Evolutionary conservation across 1,139 yeast genomes (phyloP).

Genomic region (Meyerozyma guilliermondii): DNA sequence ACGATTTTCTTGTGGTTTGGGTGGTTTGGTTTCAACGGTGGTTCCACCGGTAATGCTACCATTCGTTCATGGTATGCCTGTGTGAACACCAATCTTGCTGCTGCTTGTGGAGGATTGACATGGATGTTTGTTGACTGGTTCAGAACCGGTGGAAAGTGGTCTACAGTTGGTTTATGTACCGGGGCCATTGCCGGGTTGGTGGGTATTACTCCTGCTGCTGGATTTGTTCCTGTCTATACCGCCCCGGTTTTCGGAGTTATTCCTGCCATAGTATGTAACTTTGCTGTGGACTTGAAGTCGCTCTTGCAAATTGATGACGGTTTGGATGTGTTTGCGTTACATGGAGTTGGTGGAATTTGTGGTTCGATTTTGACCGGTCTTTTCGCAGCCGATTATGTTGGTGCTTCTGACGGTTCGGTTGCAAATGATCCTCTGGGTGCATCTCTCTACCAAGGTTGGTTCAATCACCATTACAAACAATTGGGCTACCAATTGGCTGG

Average conservation of each 20-base stretch:
- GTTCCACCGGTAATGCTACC: slow-evolving; percentile 88
- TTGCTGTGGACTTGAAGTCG: slow-evolving; percentile 76
- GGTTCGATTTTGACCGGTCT: slow-evolving; percentile 86
- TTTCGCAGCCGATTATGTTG: slow-evolving; percentile 90
- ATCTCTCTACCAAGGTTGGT: slow-evolving; percentile 83
- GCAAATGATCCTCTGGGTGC: slow-evolving; percentile 34
- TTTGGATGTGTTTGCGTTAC: slow-evolving; percentile 89
- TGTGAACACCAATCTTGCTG: slow-evolving; percentile 89
- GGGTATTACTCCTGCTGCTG: slow-evolving; percentile 97
- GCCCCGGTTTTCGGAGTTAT: slow-evolving; percentile 79
- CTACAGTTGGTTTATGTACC: slow-evolving; percentile 88
- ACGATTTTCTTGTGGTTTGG: slow-evolving; percentile 96
- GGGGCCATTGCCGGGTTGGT: slow-evolving; percentile 95
- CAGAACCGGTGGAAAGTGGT: slow-evolving; percentile 88
- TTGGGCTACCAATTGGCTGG: slow-evolving; percentile 94
- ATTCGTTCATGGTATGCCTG: slow-evolving; percentile 93
- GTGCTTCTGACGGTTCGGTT: slow-evolving; percentile 69
- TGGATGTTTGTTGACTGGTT: slow-evolving; percentile 92
- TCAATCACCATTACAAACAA: slow-evolving; percentile 84
- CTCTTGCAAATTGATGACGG: slow-evolving; percentile 84
- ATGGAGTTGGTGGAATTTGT: slow-evolving; percentile 88
- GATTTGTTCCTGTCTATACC: slow-evolving; percentile 87
- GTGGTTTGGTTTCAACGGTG: slow-evolving; percentile 98
- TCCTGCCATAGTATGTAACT: slow-evolving; percentile 76
- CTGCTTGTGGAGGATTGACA: slow-evolving; percentile 84